Base-by-base conservation (phyloP, 805 yeast genomes). In the Geotrichum ghanense region DNA sequence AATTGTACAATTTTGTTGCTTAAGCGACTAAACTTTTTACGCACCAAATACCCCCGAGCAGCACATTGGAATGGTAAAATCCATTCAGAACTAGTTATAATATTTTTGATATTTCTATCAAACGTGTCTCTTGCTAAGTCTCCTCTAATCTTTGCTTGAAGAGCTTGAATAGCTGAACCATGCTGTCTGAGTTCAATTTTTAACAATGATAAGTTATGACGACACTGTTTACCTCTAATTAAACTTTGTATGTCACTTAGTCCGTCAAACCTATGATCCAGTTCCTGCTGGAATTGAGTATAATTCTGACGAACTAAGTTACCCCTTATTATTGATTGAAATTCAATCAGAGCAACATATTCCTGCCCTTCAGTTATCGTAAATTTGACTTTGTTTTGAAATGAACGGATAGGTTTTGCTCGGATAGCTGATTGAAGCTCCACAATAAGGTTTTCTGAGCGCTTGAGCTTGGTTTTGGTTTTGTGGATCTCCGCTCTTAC, bases 291-390 rank as follows among this genome's bases (percentile, higher is more conserved):
- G 9, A 39, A 40, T 14, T 45, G 49, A 3, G 52, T 50, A 21
- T 51, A 26, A 17, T 45, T 22, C 7, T 43, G 40, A 20, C 65
- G 53, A 9, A 42, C 42, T 20, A 52, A 17, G 1, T 50, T 56
- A 5, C 83, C 89, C 51, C 84, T 70, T 1, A 74, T 50, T 0
- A 66, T 52, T 1, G 86, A 66, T 58, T 88, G 95, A 1, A 85
- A 48, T 4, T 51, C 58, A 3, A 65, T 57, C 2, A 80, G 53
- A 1, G 25, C 48, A 25, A 3, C 53, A 57, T 48, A 25, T 24
- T 21, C 25, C 4, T 31, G 19, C 5, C 19, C 4, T 31, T 7
- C 16, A 9, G 12, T 31, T 5, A 12, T 6, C 19, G 14, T 19
- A 10, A 5, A 6, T n/a, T 5, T 6, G 16, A 31, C 17, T 10